Percentiles rank a stretch among this genome's conserved stretches.
Evolutionary conservation across 2,329 filamentous ascomycete genomes (phyloP).

Genomic region (Geosmithia flava): DNA sequence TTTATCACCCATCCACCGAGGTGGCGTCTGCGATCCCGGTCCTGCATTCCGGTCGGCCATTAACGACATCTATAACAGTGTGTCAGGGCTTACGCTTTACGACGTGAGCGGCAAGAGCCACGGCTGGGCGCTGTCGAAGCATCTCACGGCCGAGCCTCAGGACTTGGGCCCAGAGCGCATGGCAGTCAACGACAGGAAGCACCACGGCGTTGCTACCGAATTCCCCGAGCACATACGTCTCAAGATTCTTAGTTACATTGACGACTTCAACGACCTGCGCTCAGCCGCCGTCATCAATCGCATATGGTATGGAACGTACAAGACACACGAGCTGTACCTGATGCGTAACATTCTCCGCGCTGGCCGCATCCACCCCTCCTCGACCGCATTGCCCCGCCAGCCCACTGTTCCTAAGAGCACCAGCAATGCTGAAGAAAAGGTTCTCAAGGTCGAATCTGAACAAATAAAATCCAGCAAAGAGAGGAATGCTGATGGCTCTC

Average conservation of each 20-base stretch:
- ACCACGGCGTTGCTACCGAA: constrained; percentile 17
- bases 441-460: constrained; percentile 16
- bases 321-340: constrained; percentile 27
- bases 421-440: constrained; percentile 19
- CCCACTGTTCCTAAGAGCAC: constrained; percentile 9
- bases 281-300: constrained; percentile 27
- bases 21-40: constrained; percentile 35
- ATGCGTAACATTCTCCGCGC: constrained; percentile 21
- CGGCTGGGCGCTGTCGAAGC: constrained; percentile 35
- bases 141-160: constrained; percentile 21
- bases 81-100: constrained; percentile 32
- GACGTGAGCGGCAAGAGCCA: constrained; percentile 34
- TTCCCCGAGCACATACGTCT: constrained; percentile 24
- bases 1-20: constrained; percentile 23
- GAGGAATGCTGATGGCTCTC: constrained; percentile 9
- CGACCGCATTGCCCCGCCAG: constrained; percentile 3
- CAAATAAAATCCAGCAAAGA: constrained; percentile 10
- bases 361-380: constrained; percentile 8
- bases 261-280: constrained; percentile 27
- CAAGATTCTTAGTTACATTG: constrained; percentile 25
- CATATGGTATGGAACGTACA: constrained; percentile 30
- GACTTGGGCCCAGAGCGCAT: constrained; percentile 15
- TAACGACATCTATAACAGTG: constrained; percentile 37
- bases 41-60: constrained; percentile 32
- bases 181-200: constrained; percentile 15